Evolutionary conservation across 208 protist species (phyloP).

Genomic region (Histomonas meleagridis): DNA sequence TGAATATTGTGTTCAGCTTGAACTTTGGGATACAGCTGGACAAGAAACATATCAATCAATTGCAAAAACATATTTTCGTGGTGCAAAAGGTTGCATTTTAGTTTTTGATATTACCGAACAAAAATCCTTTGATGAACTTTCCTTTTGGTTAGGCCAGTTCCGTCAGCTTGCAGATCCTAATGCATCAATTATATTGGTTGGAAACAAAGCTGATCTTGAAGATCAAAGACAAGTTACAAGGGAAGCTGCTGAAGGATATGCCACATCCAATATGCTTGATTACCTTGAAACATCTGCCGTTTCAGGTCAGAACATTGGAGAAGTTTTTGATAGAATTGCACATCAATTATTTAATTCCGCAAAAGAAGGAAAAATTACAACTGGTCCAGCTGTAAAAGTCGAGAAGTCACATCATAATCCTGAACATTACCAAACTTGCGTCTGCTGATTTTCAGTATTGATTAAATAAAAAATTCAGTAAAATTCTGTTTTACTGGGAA

Average conservation of each 20-base stretch:
- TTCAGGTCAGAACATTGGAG: neutral
- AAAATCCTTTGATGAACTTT: conserved; percentile 5
- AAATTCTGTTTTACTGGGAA: no score
- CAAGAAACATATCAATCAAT: conserved; percentile 30
- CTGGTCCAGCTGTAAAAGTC: no score
- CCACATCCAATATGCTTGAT: neutral
- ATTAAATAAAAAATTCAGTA: no score
- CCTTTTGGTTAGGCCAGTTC: neutral
- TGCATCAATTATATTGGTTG: neutral
- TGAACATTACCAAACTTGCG: no score
- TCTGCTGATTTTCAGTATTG: no score
- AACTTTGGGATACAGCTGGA: conserved; percentile 33
- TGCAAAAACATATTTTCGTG: conserved; percentile 32
- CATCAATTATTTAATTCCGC: neutral
- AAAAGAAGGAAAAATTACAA: neutral
- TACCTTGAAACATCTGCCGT: conserved; percentile 30
- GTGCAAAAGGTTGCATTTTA: conserved; percentile 22
- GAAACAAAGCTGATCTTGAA: conserved; percentile 20
- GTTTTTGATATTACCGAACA: conserved; percentile 22
- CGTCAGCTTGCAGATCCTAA: neutral
- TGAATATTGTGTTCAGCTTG: neutral
- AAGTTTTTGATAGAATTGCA: neutral
- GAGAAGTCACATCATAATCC: no score
- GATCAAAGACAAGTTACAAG: neutral
- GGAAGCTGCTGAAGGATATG: neutral